Percentiles rank a stretch among this genome's conserved stretches.
phyloP scores from a whole-genome alignment of 2,329 filamentous ascomycete species.

The Truncatella angustata region DNA sequence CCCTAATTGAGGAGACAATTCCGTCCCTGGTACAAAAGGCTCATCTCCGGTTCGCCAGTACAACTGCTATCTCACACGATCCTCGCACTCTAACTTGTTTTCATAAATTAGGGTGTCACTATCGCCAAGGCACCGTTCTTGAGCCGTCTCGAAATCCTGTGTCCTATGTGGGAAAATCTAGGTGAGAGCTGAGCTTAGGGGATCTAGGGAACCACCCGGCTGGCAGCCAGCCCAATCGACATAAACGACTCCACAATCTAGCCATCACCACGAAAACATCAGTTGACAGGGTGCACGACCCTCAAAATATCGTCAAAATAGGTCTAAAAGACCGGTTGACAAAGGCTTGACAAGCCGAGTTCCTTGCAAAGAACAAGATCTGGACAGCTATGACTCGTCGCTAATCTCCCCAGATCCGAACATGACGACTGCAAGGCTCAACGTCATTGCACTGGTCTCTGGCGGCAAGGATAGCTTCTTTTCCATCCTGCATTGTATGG shows the following conservation, averaged over 20 bases:
- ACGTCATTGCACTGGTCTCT: constrained; percentile 90
- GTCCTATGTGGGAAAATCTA: not conserved
- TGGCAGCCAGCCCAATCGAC: not conserved
- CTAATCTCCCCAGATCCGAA: not conserved
- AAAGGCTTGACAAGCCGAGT: too few species aligned
- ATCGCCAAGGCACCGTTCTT: constrained; percentile 4
- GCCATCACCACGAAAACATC: not conserved
- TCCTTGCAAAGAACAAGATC: too few species aligned
- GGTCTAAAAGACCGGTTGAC: not conserved
- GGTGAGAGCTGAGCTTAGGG: not conserved
- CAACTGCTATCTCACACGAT: not conserved
- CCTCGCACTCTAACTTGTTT: not conserved
- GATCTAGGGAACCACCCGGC: too few species aligned
- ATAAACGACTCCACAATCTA: not conserved
- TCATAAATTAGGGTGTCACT: not conserved
- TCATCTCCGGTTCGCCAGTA: constrained; percentile 8
- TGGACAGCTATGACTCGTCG: constrained; percentile 2
- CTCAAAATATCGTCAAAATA: not conserved
- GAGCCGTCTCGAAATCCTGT: not conserved
- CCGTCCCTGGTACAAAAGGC: not conserved
- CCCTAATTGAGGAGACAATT: not conserved
- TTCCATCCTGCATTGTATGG: constrained; percentile 84
- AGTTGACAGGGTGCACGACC: constrained; percentile 1
- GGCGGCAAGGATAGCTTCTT: constrained; percentile 98
- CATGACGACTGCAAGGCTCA: constrained; percentile 48